Evolutionary conservation across 2,329 filamentous ascomycete species (phyloP).

Genomic region (Fusarium sp.): DNA sequence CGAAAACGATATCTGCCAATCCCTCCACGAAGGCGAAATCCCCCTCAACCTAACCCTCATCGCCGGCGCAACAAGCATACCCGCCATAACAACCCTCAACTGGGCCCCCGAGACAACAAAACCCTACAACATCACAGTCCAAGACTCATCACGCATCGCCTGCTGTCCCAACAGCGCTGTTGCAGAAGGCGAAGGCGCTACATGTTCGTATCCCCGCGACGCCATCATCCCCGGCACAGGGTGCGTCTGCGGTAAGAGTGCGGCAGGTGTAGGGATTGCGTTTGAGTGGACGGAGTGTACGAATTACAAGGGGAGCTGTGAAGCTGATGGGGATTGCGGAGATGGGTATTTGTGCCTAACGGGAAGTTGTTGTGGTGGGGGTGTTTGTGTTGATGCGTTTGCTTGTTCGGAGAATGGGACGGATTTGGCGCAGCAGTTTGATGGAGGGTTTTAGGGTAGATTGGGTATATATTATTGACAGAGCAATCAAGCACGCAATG

Average conservation of each 20-base stretch:
- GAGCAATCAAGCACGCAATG: background rate
- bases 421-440: conserved; percentile 40
- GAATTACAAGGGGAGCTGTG: conserved; percentile 48
- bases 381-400: conserved; percentile 52
- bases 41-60: conserved; percentile 49
- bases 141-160: conserved; percentile 47
- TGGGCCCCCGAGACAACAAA: conserved; percentile 42
- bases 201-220: conserved; percentile 47
- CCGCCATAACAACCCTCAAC: conserved; percentile 45
- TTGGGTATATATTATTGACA: background rate
- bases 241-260: conserved; percentile 51
- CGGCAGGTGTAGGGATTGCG: conserved; percentile 40
- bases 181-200: conserved; percentile 33
- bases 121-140: conserved; percentile 48
- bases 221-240: conserved; percentile 46
- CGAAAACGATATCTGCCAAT: conserved; percentile 49
- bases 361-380: conserved; percentile 51
- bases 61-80: conserved; percentile 45
- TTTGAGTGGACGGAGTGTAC: conserved; percentile 50
- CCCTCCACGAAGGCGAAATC: conserved; percentile 46
- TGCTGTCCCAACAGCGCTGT: conserved; percentile 47
- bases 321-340: conserved; percentile 37
- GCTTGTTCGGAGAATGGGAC: conserved; percentile 51
- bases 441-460: background rate
- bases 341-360: conserved; percentile 46